Conservation (phyloP, 306 rosid species). For the Ormosia emarginata region DNA sequence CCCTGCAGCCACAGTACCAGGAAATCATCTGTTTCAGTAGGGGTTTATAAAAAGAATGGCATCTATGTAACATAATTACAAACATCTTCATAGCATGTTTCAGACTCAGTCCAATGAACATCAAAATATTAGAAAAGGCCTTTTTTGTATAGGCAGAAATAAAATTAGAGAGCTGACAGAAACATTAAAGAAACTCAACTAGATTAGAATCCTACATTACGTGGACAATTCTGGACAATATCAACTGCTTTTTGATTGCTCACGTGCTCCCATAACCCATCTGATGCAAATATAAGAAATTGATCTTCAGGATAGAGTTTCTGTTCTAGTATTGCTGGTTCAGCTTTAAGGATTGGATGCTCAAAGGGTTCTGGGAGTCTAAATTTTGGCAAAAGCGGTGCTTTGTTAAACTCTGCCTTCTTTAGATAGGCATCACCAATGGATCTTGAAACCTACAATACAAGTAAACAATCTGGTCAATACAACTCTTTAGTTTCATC, state of each 20-base stretch:
- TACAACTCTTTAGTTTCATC: neutral
- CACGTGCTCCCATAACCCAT: conserved; percentile 94
- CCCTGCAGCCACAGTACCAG: conserved; percentile 54
- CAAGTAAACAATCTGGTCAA: conserved; percentile 1
- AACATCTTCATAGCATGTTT: neutral
- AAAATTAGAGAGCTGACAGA: neutral
- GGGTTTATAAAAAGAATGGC: neutral
- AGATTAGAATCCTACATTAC: conserved; percentile 56
- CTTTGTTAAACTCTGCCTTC: conserved; percentile 70
- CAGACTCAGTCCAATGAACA: neutral
- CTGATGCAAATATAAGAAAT: conserved; percentile 91
- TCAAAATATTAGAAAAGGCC: too few relatives aligned
- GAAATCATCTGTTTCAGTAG: neutral
- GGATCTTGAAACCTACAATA: conserved; percentile 85
- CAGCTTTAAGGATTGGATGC: conserved; percentile 80
- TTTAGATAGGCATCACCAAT: conserved; percentile 96
- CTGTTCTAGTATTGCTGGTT: conserved; percentile 70
- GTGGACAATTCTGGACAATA: conserved; percentile 72
- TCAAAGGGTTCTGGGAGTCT: conserved; percentile 69
- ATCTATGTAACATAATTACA: neutral
- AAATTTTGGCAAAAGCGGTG: conserved; percentile 77
- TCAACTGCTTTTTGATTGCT: conserved; percentile 89
- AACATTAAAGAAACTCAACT: conserved; percentile 2
- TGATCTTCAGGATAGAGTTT: conserved; percentile 68
- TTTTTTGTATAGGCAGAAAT: neutral